phyloP scores from a whole-genome alignment of 2,329 filamentous ascomycete species.

The Coleophoma crateriformis region DNA sequence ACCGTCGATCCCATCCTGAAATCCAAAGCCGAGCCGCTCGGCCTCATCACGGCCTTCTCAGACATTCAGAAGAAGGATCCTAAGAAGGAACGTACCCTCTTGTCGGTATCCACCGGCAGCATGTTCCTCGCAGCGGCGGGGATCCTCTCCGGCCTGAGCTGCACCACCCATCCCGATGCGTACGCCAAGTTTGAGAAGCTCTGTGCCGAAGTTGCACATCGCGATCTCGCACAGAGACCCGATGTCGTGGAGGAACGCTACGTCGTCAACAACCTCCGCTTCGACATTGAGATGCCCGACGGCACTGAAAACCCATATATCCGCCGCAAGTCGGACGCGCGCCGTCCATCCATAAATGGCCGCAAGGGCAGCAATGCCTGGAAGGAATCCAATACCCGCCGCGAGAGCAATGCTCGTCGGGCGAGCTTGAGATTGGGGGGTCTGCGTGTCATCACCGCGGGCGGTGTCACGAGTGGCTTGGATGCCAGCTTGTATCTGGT shows the following conservation, averaged over 20 bases:
- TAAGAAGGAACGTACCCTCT: constrained; percentile 71
- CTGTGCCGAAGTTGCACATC: constrained; percentile 67
- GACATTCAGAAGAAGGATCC: constrained; percentile 78
- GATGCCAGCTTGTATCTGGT: constrained; percentile 84
- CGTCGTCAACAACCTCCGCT: constrained; percentile 87
- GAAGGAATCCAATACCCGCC: constrained; percentile 66
- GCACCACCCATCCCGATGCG: constrained; percentile 77
- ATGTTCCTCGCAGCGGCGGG: constrained; percentile 73
- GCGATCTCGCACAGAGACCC: constrained; percentile 69
- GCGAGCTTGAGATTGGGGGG: constrained; percentile 55
- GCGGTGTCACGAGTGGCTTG: constrained; percentile 72
- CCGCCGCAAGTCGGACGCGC: constrained; percentile 64
- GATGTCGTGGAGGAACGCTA: constrained; percentile 82
- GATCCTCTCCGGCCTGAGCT: constrained; percentile 71
- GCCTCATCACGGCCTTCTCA: constrained; percentile 69
- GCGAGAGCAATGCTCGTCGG: constrained; percentile 76
- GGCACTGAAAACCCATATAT: constrained; percentile 82
- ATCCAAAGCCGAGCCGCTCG: constrained; percentile 61
- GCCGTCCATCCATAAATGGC: constrained; percentile 55
- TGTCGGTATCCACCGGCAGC: constrained; percentile 75
- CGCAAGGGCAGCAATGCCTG: constrained; percentile 82
- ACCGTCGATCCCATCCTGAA: constrained; percentile 55
- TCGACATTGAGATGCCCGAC: constrained; percentile 66
- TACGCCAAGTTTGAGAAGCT: constrained; percentile 77
- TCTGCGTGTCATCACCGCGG: constrained; percentile 71